phyloP scores from a whole-genome alignment of 2,329 filamentous ascomycete genomes.

The Apiospora saccharicola region DNA sequence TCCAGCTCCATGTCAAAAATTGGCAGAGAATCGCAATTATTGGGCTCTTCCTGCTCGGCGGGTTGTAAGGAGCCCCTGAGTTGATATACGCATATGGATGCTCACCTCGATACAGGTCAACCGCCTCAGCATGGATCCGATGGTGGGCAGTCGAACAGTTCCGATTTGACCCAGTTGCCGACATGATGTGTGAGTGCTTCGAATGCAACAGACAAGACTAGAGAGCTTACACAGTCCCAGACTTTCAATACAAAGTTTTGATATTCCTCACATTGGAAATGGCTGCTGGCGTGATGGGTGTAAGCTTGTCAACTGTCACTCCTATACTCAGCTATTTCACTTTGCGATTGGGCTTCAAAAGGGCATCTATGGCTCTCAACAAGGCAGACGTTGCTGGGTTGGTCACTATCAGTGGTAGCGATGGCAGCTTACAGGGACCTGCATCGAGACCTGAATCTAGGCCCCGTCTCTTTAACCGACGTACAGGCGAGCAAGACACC shows the following conservation, averaged over 20 bases:
- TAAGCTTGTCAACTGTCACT: not conserved
- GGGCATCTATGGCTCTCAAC: not conserved
- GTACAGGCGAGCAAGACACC: not conserved
- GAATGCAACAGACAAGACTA: not conserved
- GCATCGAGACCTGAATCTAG: not conserved
- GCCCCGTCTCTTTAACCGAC: not conserved
- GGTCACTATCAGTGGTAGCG: not conserved
- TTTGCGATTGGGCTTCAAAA: not conserved
- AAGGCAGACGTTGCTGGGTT: not conserved
- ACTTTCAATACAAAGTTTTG: not conserved
- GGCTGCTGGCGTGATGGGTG: not conserved
- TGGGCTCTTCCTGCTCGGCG: not conserved
- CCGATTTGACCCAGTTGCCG: not conserved
- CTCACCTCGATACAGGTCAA: not conserved
- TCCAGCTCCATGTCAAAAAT: not conserved
- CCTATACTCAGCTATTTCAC: constrained; percentile 12
- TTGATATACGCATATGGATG: not conserved
- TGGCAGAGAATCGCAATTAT: not conserved
- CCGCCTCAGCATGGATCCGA: not conserved
- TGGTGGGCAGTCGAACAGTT: not conserved
- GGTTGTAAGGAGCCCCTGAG: not conserved
- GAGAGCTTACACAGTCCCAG: not conserved
- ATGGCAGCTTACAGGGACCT: not conserved
- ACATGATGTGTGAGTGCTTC: not conserved
- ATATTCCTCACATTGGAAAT: not conserved